phyloP scores from a whole-genome alignment of 495 filamentous ascomycete species.

The Penicillium bialowiezense region DNA sequence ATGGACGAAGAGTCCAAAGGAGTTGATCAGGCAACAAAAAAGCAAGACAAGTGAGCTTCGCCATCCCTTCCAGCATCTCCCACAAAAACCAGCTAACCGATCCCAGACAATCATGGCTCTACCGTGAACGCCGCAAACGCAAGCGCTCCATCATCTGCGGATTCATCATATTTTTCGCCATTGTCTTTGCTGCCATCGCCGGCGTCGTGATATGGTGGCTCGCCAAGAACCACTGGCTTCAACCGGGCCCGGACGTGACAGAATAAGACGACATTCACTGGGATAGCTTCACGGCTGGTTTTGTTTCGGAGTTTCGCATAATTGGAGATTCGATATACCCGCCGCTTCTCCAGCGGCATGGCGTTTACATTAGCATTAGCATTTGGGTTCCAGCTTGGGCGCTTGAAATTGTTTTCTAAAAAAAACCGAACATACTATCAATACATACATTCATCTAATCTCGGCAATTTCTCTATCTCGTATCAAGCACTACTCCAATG shows the following conservation, averaged over 20 bases:
- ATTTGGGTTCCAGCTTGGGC: background rate
- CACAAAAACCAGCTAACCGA: background rate
- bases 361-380: background rate
- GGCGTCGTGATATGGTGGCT: constrained; percentile 40
- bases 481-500: background rate
- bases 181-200: constrained; percentile 25
- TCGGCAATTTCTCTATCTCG: background rate
- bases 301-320: background rate
- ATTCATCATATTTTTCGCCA: constrained; percentile 29
- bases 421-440: background rate
- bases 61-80: background rate
- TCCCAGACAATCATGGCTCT: constrained; percentile 32
- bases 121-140: constrained; percentile 31
- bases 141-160: constrained; percentile 33
- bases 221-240: constrained; percentile 38
- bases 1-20: constrained; percentile 36
- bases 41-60: constrained; percentile 11
- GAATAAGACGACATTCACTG: background rate
- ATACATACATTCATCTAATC: constrained; percentile 3
- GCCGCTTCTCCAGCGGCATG: background rate
- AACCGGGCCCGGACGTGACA: constrained; percentile 9
- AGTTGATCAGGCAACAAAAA: constrained; percentile 11
- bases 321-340: constrained; percentile 7
- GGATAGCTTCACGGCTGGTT: background rate
- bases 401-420: background rate